Percentiles rank a stretch among this genome's conserved stretches.
Conservation (phyloP, 73 alveolate species). For the Chromera velia region DNA sequence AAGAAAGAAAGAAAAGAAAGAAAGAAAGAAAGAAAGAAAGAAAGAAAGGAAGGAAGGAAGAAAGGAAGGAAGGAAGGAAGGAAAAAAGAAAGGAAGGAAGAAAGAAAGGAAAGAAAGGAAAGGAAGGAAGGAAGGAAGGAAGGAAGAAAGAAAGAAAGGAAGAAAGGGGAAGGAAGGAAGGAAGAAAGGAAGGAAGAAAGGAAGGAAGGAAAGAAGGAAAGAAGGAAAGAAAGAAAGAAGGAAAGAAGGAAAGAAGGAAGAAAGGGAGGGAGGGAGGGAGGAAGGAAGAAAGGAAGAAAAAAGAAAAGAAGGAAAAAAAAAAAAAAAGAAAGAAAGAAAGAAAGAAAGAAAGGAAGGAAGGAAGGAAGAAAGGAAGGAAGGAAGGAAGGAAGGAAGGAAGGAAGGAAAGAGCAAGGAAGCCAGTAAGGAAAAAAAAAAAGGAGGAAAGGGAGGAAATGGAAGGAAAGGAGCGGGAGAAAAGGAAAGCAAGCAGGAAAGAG, state of each 20-base stretch:
- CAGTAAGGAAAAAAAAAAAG: background rate
- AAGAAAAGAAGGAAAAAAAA: background rate
- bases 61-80: conserved; percentile 3
- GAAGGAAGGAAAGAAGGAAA: background rate
- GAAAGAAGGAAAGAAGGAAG: background rate
- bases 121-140: background rate
- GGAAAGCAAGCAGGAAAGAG: background rate
- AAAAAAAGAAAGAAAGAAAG: background rate
- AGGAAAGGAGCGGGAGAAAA: background rate
- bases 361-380: conserved; percentile 2
- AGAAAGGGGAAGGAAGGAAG: background rate
- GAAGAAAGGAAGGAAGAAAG: background rate
- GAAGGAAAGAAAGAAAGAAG: background rate
- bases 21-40: background rate
- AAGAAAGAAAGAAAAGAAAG: background rate
- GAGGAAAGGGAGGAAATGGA: conserved; percentile 4
- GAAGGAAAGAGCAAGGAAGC: background rate
- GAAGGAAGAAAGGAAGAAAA: background rate
- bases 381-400: conserved; percentile 2
- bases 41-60: background rate
- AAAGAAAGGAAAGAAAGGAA: background rate
- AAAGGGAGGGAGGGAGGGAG: background rate
- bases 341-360: background rate
- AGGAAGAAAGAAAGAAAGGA: background rate
- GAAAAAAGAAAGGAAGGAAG: background rate